phyloP scores from a whole-genome alignment of 352 stramenopile species.

The Phytophthora macrochlamydospora region DNA sequence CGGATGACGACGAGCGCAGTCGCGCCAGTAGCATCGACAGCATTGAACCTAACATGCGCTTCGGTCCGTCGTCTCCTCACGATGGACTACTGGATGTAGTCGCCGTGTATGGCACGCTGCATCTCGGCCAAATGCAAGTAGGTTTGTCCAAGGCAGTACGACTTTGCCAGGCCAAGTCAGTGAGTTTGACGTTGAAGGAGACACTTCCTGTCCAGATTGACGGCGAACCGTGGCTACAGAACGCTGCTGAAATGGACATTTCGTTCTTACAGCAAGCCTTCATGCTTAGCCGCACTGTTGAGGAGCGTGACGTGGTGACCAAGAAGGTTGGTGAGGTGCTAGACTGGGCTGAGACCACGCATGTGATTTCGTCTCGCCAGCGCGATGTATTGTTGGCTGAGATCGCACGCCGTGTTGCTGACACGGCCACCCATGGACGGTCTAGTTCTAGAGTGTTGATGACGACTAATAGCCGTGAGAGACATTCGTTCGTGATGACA shows the following conservation, averaged over 20 bases:
- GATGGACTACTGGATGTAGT: slow-evolving; percentile 94
- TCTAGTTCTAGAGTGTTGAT: slow-evolving; percentile 22
- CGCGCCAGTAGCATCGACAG: slow-evolving; percentile 33
- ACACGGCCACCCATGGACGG: slow-evolving; percentile 35
- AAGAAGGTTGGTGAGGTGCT: slow-evolving; percentile 82
- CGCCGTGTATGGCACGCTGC: slow-evolving; percentile 92
- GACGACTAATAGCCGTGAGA: slow-evolving; percentile 22
- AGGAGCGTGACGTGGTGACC: slow-evolving; percentile 81
- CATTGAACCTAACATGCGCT: slow-evolving; percentile 20
- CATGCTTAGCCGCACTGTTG: slow-evolving; percentile 80
- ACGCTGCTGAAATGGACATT: slow-evolving; percentile 80
- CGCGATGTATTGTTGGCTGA: slow-evolving; percentile 75
- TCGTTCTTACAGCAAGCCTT: slow-evolving; percentile 84
- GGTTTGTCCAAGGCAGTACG: slow-evolving; percentile 81
- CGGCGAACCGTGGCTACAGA: slow-evolving; percentile 94
- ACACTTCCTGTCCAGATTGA: slow-evolving; percentile 92
- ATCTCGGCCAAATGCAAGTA: slow-evolving; percentile 95
- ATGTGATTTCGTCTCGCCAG: slow-evolving; percentile 72
- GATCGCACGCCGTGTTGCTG: slow-evolving; percentile 68
- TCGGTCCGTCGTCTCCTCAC: slow-evolving; percentile 77
- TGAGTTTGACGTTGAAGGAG: slow-evolving; percentile 65
- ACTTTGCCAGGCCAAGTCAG: slow-evolving; percentile 71
- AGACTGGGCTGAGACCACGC: slow-evolving; percentile 81
- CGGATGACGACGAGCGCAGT: slow-evolving; percentile 40
- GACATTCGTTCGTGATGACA: slow-evolving; percentile 34